Evolutionary conservation across 2,329 filamentous ascomycete genomes (phyloP), one percentile per base, ranked within the genome.

Genomic region (Trichoderma sp.): DNA sequence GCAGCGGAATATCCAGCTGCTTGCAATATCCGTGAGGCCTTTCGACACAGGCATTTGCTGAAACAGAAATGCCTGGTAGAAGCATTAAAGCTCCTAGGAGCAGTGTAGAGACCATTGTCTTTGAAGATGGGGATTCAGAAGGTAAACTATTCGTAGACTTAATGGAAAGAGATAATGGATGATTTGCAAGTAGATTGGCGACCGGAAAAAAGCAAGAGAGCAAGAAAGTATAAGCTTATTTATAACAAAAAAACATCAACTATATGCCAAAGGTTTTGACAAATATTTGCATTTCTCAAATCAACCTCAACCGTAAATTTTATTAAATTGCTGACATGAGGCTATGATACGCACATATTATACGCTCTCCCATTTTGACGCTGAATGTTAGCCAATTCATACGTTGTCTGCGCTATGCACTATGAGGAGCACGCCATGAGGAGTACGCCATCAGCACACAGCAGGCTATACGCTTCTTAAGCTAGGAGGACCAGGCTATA

Each of bases 11-110:
- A 8, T 68, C 23, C 36, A 68, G 53, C 55, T 68, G 66, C 9
- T 68, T 68, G 66, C 66, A 68, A 15, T 68, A 68, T 34, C 66
- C 66, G 26, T 68, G 66, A 61, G 66, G 55, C 57, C 55, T 36
- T 11, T 50, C n/a, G 13, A 39, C 17, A 34, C 55, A 47, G 8
- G 28, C 39, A n/a, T 20, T 61, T 6, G 53, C 12, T 26, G 66
- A 34, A 47, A 55, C 55, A 50, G 66, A 61, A 50, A 68, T 47
- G 36, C 55, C 36, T n/a, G 55, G 28, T 11, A 68, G 34, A 8
- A 68, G 36, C 23, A 68, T 2, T 4, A 68, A 20, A 3, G 26
- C 39, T 36, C 66, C 23, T 4, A 61, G 28, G 5, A 68, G 2
- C 36, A 61, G 66, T 13, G 8, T 23, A 6, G 66, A 68, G 13